A percentile compares a stretch with the other conserved stretches of the same genome.
These are phyloP conservation scores for Musa troglodytarum DNA, from an alignment of 176 grass and related monocot genomes.

Conservation along the genomic window DNA sequence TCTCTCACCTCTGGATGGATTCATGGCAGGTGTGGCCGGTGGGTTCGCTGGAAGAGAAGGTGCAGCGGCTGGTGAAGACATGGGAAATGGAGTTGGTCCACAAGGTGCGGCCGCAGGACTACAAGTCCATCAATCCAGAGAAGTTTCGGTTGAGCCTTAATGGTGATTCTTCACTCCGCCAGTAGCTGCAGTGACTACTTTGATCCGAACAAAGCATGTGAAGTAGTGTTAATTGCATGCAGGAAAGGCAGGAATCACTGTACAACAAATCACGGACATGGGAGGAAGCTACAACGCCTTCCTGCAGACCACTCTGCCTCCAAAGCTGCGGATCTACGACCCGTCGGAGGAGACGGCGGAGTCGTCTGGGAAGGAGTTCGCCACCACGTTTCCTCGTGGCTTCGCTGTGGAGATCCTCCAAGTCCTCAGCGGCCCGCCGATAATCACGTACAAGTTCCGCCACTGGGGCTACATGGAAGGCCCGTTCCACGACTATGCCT, in stretches of 20 bases:
- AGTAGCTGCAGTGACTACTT: too few relatives aligned
- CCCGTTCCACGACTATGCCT: slow-evolving; percentile 48
- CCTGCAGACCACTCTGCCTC: slow-evolving; percentile 42
- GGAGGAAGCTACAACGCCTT: slow-evolving; percentile 68
- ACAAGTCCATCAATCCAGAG: slow-evolving; percentile 30
- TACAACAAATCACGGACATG: slow-evolving; percentile 23
- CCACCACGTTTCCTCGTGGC: slow-evolving; percentile 40
- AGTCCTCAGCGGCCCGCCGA: slow-evolving; percentile 49
- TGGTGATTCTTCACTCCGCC: slow-evolving; percentile 12
- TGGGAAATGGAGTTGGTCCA: slow-evolving; percentile 77
- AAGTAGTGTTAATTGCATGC: not conserved
- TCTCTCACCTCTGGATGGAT: too few relatives aligned
- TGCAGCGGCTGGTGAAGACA: slow-evolving; percentile 59
- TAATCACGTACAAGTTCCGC: slow-evolving; percentile 55
- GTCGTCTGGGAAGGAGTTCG: slow-evolving; percentile 37
- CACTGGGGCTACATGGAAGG: slow-evolving; percentile 87
- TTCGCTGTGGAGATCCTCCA: slow-evolving; percentile 64
- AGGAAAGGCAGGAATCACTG: slow-evolving; percentile 21
- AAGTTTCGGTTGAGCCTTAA: slow-evolving; percentile 38
- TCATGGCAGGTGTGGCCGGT: slow-evolving; percentile 29
- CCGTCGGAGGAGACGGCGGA: slow-evolving; percentile 35
- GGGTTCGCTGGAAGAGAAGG: slow-evolving; percentile 61
- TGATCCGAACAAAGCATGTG: too few relatives aligned
- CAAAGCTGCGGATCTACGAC: slow-evolving; percentile 53
- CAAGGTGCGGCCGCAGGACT: slow-evolving; percentile 53